Base-by-base conservation (phyloP, 192 early-diverging fungal species). In the Fimicolochytrium jonesii region DNA sequence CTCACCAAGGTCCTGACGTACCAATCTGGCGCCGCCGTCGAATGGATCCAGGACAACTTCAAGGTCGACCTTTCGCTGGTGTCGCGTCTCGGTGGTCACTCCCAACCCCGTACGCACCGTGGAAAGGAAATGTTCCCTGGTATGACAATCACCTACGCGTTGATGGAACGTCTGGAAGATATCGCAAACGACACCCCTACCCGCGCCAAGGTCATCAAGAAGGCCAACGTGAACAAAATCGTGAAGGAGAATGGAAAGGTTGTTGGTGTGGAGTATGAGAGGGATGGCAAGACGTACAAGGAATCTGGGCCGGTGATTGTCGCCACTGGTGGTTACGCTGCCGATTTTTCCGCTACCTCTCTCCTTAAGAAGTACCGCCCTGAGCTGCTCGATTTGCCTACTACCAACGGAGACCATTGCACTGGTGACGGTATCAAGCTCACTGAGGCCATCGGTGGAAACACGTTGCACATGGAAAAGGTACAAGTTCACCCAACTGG, bases 401-500 rank as follows among this genome's bases (percentile, higher is more conserved):
- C 94, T 10, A 97, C 94, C 45, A 97, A 95, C 69, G 93, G 93
- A 62, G 86, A 91, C 67, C 92, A 93, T 84, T 92, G 89, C 59
- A 92, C 93, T 34, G 93, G 93, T 65, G 93, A 97, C 70, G 94
- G 94, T 67, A 86, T 94, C 74, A 90, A 91, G 76, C 88, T 97
- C 84, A 76, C 88, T 36, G 64, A 81, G 23, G 85, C 79, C 11
- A 76, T 86, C 49, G 93, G 93, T 33, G 91, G 85, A 25, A 89
- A 88, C 77, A 83, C 87, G 49, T 87, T 94, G 53, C 92, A 94
- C 77, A 87, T 97, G 85, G 91, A 97, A 58, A 94, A 91, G 74
- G 90, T 97, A 48, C 94, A 97, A 75, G 91, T 97, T 32, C 92
- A 97, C 67, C 94, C 94, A n/a, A 97, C 94, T 29, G 94, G 94